Base-by-base conservation (phyloP, 257 asterid species). In the Salvia rosmarinus region DNA sequence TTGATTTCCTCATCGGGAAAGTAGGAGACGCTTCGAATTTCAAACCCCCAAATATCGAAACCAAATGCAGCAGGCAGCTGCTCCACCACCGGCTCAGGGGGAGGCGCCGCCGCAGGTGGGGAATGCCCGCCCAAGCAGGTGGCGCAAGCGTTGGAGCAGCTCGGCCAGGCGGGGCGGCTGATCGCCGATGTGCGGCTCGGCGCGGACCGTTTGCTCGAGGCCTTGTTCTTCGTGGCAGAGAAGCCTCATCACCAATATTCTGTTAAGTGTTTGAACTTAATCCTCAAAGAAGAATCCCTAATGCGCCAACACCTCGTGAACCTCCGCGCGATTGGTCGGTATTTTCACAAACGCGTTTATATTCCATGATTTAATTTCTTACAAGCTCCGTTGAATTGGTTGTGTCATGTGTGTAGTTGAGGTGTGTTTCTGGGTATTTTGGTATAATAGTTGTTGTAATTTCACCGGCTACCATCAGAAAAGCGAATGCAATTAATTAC, bases 111-210 rank as follows among this genome's bases (percentile, higher is more conserved):
- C 76, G 85, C 80, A 78, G 76, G 74, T 69, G 59, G 77, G 79
- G 40, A 96, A 87, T 68, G 98, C 98, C 62, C 98, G 78, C 97
- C 97, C 43, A 93, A 90, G 85, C 97, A 91, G 86, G 97, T 93
- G 77, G 98, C 98, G 23, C 84, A 86, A 78, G 97, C 98, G 47
- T 77, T 93, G 91, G 98, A 93, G 82, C 85, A 95, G 74, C 87
- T 93, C 34, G 86, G 86, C 34, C 87, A 89, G 64, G 98, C 97
- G 9, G 95, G 98, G 43, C 88, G 98, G 50, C 86, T 93, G 66
- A 90, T 93, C 14, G 97, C 97, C 61, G 96, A 93, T 76, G 84
- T 93, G 51, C 85, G 98, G 77, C 83, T 93, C 50, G 96, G 97
- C 25, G 95, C 97, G 16, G 97, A 93, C 72, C 90, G 98, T 66